phyloP scores from a whole-genome alignment of 305 asterid species.

The Rubia peregrina region DNA sequence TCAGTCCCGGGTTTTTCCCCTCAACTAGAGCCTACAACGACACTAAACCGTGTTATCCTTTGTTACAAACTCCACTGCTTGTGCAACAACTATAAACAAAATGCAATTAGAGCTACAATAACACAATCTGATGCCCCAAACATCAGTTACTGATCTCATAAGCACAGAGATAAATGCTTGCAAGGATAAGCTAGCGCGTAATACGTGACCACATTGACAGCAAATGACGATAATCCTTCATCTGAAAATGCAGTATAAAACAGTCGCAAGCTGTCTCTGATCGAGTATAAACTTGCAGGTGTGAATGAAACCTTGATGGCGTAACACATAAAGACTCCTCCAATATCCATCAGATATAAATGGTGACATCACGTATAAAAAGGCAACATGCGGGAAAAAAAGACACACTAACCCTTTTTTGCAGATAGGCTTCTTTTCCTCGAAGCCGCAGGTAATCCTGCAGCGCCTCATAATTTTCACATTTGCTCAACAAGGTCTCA shows the following conservation, averaged over 20 bases:
- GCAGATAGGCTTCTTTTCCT: slow-evolving; percentile 85
- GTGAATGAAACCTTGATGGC: not conserved
- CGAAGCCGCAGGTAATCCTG: slow-evolving; percentile 69
- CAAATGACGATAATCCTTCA: not conserved
- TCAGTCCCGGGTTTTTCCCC: slow-evolving; percentile 88
- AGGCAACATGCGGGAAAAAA: slow-evolving; percentile 5
- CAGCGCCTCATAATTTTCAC: slow-evolving; percentile 63
- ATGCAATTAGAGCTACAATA: not conserved
- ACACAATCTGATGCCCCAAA: not conserved
- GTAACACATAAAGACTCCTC: not conserved
- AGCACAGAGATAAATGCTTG: not conserved
- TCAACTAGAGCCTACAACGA: slow-evolving; percentile 68
- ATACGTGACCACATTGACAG: not conserved
- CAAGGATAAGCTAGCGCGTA: no score
- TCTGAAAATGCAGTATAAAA: not conserved
- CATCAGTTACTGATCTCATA: not conserved
- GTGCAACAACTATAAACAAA: not conserved
- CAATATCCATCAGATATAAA: not conserved
- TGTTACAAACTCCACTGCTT: not conserved
- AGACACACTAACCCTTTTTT: slow-evolving; percentile 60
- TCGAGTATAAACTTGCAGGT: not conserved
- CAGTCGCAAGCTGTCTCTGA: not conserved
- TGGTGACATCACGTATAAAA: not conserved
- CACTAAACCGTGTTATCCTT: not conserved
- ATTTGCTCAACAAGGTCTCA: slow-evolving; percentile 47